Conservation (phyloP, 2,329 filamentous ascomycete genomes). For the Neofusicoccum kwambonambiense region DNA sequence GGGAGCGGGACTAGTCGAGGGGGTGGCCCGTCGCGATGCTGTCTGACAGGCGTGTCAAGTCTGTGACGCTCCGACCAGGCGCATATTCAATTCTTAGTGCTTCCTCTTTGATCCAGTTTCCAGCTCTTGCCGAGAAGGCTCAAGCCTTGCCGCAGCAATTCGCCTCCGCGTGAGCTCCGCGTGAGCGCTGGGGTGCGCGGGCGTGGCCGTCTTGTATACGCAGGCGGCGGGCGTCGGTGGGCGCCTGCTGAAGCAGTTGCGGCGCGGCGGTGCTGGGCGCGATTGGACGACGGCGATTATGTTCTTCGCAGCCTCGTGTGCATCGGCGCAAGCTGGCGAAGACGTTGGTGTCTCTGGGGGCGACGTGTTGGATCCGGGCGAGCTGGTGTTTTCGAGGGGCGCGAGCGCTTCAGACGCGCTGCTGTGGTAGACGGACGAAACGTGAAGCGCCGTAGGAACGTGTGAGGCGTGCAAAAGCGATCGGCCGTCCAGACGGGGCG, state of each 20-base stretch:
- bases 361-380: not conserved
- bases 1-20: not conserved
- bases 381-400: not conserved
- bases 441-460: constrained; percentile 16
- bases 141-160: not conserved
- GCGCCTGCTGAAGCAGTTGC: constrained; percentile 1
- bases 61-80: constrained; percentile 8
- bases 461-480: constrained; percentile 5
- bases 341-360: not conserved
- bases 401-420: not conserved
- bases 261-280: not conserved
- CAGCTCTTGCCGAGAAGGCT: not conserved
- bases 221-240: not conserved
- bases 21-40: constrained; percentile 5
- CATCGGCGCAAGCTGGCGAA: not conserved
- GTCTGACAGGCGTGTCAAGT: constrained; percentile 15
- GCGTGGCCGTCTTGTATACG: not conserved
- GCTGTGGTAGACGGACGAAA: constrained; percentile 9
- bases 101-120: not conserved
- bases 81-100: not conserved
- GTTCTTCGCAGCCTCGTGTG: not conserved
- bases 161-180: not conserved
- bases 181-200: not conserved
- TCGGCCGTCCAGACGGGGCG: not conserved
- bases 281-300: not conserved